Percentiles rank a stretch among this genome's conserved stretches.
These are phyloP conservation scores for Trifolium subterraneum DNA, from an alignment of 306 rosid genomes.

Conservation along the genomic window DNA sequence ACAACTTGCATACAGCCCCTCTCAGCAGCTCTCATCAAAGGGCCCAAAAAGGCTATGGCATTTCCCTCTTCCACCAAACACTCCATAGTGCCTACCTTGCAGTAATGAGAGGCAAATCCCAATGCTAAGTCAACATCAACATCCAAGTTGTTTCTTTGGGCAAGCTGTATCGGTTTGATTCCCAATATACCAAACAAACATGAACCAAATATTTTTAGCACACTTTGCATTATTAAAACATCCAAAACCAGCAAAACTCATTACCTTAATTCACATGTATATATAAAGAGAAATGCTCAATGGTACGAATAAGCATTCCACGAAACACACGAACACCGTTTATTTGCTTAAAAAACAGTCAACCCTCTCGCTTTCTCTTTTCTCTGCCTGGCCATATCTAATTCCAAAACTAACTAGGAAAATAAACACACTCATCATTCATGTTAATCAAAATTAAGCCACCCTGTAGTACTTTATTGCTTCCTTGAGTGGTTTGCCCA, in stretches of 20 bases:
- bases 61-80: slow-evolving; percentile 94
- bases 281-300: too few species aligned
- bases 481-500: too few species aligned
- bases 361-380: too few species aligned
- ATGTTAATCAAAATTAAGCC: too few species aligned
- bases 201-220: slow-evolving; percentile 26
- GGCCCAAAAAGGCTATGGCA: slow-evolving; percentile 85
- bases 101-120: slow-evolving; percentile 92
- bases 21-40: slow-evolving; percentile 95
- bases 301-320: too few species aligned
- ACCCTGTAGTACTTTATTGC: too few species aligned
- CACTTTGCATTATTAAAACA: slow-evolving; percentile 26
- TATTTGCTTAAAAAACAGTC: too few species aligned
- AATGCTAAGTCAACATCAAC: slow-evolving; percentile 88
- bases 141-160: slow-evolving; percentile 89
- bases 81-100: slow-evolving; percentile 91
- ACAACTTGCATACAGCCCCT: slow-evolving; percentile 86
- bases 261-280: slow-evolving; percentile 8
- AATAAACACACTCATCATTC: too few species aligned
- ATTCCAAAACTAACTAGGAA: too few species aligned
- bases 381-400: too few species aligned
- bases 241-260: slow-evolving; percentile 4
- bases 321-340: too few species aligned
- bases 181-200: slow-evolving; percentile 43
- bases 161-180: slow-evolving; percentile 62